A percentile compares a stretch with the other conserved stretches of the same genome.
These are phyloP conservation scores for Lactarius sanguifluus DNA, from an alignment of 768 basidiomycete genomes.

Conservation along the genomic window DNA sequence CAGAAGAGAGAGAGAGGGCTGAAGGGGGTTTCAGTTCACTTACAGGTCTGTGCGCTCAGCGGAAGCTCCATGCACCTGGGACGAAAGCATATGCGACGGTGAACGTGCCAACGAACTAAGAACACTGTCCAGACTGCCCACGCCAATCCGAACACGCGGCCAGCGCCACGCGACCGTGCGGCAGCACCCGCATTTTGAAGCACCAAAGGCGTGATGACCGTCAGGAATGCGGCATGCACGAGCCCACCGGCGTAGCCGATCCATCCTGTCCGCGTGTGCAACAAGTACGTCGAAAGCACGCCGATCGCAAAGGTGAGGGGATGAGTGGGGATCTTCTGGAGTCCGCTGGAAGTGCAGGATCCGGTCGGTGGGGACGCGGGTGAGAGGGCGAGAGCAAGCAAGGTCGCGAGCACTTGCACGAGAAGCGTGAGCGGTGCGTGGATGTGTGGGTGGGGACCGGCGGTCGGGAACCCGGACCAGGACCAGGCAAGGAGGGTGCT, in stretches of 20 bases:
- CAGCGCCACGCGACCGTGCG: conserved; percentile 38
- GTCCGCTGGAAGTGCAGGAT: not conserved
- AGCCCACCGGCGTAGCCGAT: conserved; percentile 68
- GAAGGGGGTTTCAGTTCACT: conserved; percentile 34
- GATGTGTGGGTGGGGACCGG: conserved; percentile 71
- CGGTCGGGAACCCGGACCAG: conserved; percentile 82
- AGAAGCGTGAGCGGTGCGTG: conserved; percentile 69
- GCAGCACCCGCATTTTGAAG: conserved; percentile 48
- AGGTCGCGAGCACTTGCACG: conserved; percentile 57
- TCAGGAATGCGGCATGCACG: conserved; percentile 58
- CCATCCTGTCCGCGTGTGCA: conserved; percentile 68
- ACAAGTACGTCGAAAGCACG: conserved; percentile 48
- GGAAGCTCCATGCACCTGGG: conserved; percentile 69
- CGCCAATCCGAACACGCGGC: conserved; percentile 53
- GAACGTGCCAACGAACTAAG: conserved; percentile 68
- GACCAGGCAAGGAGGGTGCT: conserved; percentile 83
- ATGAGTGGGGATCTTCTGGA: conserved; percentile 38
- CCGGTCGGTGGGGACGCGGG: conserved; percentile 7
- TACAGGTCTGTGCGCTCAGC: conserved; percentile 78
- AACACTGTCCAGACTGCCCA: conserved; percentile 63
- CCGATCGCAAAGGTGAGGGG: conserved; percentile 59
- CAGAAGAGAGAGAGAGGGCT: not conserved
- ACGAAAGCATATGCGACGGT: conserved; percentile 92
- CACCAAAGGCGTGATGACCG: conserved; percentile 58
- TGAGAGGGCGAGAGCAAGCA: conserved; percentile 41